These are phyloP conservation scores for Lojkania enalia DNA, from an alignment of 2,329 filamentous ascomycete genomes.

Conservation along the genomic window DNA sequence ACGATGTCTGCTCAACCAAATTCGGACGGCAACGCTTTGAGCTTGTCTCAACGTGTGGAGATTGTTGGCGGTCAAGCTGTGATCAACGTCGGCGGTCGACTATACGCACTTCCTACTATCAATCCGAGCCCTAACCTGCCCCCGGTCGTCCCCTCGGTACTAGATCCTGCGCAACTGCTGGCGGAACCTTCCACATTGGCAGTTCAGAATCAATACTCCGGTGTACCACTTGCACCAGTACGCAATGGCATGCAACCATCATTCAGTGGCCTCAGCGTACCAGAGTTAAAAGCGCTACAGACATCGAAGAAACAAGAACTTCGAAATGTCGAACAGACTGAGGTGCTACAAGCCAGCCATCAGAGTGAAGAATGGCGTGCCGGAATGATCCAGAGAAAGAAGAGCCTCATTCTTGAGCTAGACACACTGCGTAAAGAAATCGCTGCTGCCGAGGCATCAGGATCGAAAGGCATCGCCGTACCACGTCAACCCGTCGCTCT, in stretches of 20 bases:
- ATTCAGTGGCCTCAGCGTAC: constrained; percentile 28
- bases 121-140: constrained; percentile 19
- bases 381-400: constrained; percentile 42
- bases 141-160: constrained; percentile 9
- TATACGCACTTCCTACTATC: constrained; percentile 37
- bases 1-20: constrained; percentile 30
- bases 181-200: constrained; percentile 14
- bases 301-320: constrained; percentile 39
- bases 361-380: constrained; percentile 39
- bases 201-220: constrained; percentile 17
- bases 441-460: constrained; percentile 22
- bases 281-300: constrained; percentile 33
- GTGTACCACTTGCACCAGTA: constrained; percentile 14
- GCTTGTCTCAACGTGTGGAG: constrained; percentile 28
- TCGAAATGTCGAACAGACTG: constrained; percentile 40
- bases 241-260: constrained; percentile 26
- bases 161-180: constrained; percentile 22
- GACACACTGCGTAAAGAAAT: constrained; percentile 43
- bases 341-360: constrained; percentile 38
- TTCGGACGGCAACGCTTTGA: constrained; percentile 17
- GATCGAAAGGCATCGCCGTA: neutral
- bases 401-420: constrained; percentile 39
- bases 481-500: constrained; percentile 15
- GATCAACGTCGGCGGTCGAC: constrained; percentile 34
- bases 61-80: constrained; percentile 37